phyloP scores from a whole-genome alignment of 192 early-diverging fungal genomes.

The Pilobolus umbonatus region DNA sequence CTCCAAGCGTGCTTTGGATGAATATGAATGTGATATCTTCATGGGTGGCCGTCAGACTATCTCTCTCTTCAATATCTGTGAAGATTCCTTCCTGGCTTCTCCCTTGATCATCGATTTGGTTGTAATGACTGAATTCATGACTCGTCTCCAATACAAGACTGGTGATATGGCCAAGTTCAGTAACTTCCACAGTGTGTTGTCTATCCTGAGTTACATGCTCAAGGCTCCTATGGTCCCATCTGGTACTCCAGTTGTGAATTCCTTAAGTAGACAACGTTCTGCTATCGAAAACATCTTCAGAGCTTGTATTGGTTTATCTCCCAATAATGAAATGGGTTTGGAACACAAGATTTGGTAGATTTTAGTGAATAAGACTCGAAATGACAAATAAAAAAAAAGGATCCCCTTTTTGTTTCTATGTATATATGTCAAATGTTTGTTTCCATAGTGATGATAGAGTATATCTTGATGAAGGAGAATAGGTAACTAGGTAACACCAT shows the following conservation, averaged over 20 bases:
- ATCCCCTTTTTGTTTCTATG: background rate
- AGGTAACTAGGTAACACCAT: no score
- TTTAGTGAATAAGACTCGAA: background rate
- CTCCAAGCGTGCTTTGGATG: slow-evolving; percentile 97
- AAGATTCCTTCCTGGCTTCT: slow-evolving; percentile 96
- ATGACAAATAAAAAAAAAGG: background rate
- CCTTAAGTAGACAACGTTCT: slow-evolving; percentile 89
- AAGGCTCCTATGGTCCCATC: slow-evolving; percentile 95
- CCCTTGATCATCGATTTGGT: slow-evolving; percentile 96
- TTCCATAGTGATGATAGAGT: no score
- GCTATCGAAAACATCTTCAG: slow-evolving; percentile 98
- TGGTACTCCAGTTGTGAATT: slow-evolving; percentile 95
- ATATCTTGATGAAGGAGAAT: no score
- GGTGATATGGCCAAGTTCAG: slow-evolving; percentile 68
- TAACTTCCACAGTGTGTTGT: slow-evolving; percentile 93
- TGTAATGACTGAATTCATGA: slow-evolving; percentile 95
- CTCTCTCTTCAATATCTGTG: slow-evolving; percentile 98
- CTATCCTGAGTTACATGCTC: slow-evolving; percentile 88
- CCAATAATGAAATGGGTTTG: slow-evolving; percentile 96
- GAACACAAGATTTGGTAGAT: slow-evolving; percentile 72
- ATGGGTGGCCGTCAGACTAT: slow-evolving; percentile 98
- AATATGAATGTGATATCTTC: slow-evolving; percentile 98
- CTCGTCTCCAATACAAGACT: slow-evolving; percentile 88
- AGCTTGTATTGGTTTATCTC: slow-evolving; percentile 91
- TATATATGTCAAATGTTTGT: background rate